Evolutionary conservation across 257 asterid species (phyloP).

Genomic region (Solanum ossicruentum): DNA sequence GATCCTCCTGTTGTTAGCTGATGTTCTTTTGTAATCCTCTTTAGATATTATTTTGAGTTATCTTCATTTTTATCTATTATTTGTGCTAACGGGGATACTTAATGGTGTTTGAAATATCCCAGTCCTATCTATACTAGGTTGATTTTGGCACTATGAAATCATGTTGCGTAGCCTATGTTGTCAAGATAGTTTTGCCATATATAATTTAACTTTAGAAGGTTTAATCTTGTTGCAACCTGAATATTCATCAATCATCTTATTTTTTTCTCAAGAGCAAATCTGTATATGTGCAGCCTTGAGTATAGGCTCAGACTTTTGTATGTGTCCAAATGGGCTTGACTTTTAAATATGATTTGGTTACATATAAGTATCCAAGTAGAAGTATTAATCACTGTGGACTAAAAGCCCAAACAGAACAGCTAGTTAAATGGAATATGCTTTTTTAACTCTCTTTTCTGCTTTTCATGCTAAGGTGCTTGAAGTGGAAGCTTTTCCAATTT

Average conservation of each 20-base stretch:
- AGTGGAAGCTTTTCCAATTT: background rate
- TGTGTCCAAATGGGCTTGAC: background rate
- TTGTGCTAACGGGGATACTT: background rate
- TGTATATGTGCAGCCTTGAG: background rate
- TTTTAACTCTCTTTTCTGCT: background rate
- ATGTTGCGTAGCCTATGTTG: background rate
- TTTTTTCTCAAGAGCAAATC: background rate
- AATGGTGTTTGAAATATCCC: background rate
- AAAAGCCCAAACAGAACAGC: background rate
- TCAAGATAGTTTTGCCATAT: background rate
- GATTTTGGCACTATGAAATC: background rate
- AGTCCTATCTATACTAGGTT: background rate
- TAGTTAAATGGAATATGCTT: background rate
- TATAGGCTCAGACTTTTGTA: background rate
- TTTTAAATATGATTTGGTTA: background rate
- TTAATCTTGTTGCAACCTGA: background rate
- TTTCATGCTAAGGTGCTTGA: background rate
- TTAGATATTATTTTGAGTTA: background rate
- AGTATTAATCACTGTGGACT: background rate
- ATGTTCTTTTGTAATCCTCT: background rate
- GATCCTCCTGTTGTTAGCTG: background rate
- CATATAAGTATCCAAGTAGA: background rate
- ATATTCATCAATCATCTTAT: background rate
- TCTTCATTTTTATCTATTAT: background rate
- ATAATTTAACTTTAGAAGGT: background rate